Evolutionary conservation across 192 early-diverging fungal species (phyloP).

Genomic region (Backusella morwellensis): DNA sequence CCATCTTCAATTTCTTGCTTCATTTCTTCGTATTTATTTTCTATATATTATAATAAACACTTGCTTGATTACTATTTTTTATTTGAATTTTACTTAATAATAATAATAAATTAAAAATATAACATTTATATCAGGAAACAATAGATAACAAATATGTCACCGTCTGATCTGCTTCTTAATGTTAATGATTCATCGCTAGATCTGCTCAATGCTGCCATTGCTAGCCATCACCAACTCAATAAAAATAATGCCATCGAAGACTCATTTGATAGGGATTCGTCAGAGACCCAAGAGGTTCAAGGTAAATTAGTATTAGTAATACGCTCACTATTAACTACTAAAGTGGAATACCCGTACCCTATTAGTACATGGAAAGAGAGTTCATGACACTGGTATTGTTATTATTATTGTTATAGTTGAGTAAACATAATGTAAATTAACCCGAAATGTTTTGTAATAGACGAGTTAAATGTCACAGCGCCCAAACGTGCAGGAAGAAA

Average conservation of each 20-base stretch:
- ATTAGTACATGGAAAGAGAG: not conserved
- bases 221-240: not conserved
- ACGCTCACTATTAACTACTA: not conserved
- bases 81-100: not conserved
- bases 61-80: not conserved
- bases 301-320: not conserved
- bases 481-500: conserved; percentile 32
- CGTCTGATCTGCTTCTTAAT: not conserved
- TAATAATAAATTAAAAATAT: not conserved
- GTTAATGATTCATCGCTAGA: conserved; percentile 2
- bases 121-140: not conserved
- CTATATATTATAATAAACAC: not conserved
- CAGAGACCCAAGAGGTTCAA: not conserved
- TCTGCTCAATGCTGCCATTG: conserved; percentile 12
- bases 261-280: not conserved
- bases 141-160: not conserved
- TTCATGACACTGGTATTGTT: not conserved
- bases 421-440: not conserved
- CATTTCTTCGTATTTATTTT: not conserved
- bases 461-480: not conserved
- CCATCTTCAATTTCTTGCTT: not conserved
- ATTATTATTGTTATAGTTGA: not conserved
- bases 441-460: not conserved
- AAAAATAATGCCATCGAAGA: not conserved
- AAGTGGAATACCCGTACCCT: not conserved